Evolutionary conservation across 2,329 filamentous ascomycete species (phyloP).

Genomic region (Trichoderma sp.): DNA sequence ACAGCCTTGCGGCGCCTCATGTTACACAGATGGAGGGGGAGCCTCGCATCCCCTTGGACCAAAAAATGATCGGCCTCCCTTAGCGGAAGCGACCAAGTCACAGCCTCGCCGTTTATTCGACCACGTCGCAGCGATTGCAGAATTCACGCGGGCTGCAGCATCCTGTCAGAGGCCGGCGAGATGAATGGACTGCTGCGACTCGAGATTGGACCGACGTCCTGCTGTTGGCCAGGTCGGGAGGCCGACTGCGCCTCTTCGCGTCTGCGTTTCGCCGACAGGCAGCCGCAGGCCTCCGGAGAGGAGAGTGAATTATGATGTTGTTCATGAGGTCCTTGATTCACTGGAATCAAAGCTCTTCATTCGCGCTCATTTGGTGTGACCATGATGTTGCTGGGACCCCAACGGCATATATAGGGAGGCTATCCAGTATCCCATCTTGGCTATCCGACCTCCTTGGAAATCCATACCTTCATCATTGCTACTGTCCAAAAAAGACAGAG

Average conservation of each 20-base stretch:
- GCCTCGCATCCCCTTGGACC: background rate
- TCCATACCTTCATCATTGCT: background rate
- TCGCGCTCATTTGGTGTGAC: too few species aligned
- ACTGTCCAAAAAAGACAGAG: too few species aligned
- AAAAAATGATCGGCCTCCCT: constrained; percentile 1
- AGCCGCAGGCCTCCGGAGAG: background rate
- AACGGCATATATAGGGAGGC: background rate
- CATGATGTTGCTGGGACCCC: too few species aligned
- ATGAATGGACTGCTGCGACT: background rate
- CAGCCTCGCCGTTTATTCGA: constrained; percentile 22
- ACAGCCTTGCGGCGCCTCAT: constrained; percentile 4
- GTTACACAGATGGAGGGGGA: constrained; percentile 6
- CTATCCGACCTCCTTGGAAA: background rate
- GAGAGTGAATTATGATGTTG: background rate
- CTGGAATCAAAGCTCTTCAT: background rate
- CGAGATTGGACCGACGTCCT: background rate
- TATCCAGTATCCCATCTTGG: background rate
- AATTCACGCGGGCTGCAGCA: background rate
- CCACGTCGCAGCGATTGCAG: background rate
- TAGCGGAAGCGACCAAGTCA: constrained; percentile 1
- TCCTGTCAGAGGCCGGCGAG: background rate
- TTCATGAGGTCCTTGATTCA: background rate
- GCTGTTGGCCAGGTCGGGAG: constrained; percentile 1
- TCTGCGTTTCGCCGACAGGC: background rate
- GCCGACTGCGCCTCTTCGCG: constrained; percentile 10